Evolutionary conservation across 164 flowering plant genomes (phyloP).

Genomic region (Vitis rupestris): DNA sequence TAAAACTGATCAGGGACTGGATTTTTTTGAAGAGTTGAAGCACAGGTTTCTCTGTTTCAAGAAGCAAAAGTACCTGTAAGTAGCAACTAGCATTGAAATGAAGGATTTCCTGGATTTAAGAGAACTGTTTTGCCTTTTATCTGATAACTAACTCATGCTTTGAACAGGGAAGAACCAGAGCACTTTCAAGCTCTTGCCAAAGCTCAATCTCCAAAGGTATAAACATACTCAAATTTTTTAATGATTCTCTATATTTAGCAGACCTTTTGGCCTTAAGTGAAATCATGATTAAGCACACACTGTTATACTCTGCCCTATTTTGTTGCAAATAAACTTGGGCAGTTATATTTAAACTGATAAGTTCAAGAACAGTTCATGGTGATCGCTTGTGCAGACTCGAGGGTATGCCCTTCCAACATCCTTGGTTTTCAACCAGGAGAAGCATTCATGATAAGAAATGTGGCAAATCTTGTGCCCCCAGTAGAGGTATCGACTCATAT

Average conservation of each 20-base stretch:
- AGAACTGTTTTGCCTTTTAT: background rate
- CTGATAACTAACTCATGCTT: background rate
- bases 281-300: no score
- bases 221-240: background rate
- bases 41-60: conserved; percentile 71
- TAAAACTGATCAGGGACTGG: conserved; percentile 17
- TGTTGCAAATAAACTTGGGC: background rate
- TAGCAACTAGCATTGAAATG: background rate
- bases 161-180: conserved; percentile 51
- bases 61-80: conserved; percentile 67
- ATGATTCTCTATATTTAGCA: background rate
- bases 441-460: conserved; percentile 36
- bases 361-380: conserved; percentile 40
- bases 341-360: conserved; percentile 27
- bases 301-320: background rate
- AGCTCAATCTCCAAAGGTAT: conserved; percentile 79
- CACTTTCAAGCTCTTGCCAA: conserved; percentile 62
- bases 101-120: background rate
- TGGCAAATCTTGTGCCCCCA: conserved; percentile 39
- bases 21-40: conserved; percentile 51
- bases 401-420: conserved; percentile 37
- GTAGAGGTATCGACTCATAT: conserved; percentile 33
- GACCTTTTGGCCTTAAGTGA: background rate
- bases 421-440: conserved; percentile 40
- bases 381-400: conserved; percentile 39